Base-by-base conservation (phyloP, 228 moss, liverwort and hornwort genomes). In the Sphagnum magellanicum region DNA sequence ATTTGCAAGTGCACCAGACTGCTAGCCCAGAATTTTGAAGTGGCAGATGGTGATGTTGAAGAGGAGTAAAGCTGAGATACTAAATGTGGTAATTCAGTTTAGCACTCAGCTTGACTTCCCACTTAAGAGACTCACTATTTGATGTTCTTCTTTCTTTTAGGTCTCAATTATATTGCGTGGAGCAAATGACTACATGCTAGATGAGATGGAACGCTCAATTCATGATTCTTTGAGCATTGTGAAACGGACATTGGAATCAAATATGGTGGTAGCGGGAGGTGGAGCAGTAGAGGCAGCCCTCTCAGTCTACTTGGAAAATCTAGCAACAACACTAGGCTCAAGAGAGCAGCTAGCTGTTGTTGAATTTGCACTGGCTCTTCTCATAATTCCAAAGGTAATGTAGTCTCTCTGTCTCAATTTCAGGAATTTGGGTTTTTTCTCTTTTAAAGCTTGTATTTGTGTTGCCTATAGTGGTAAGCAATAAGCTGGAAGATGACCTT, bases 201-300 rank as follows among this genome's bases (percentile, higher is more conserved):
- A 92, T 72, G 91, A 96, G 80, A 91, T 90, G 96, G 91, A 96
- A 77, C 81, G 86, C 63, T 91, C 89, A 8, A 71, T 96, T 74
- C 93, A 91, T 64, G 89, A 92, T 71, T 89, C 91, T 52, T 76
- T 89, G 71, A 89, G 88, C 76, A 88, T 92, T 51, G 89, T 91
- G 32, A 96, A 96, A 77, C 79, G 91, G 51, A 86, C 91, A 46
- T 82, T 91, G 64, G 95, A 92, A 78, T 91, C 91, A 48, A 92
- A 89, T 64, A 67, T 83, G 75, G 85, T 91, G 72, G 88, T 91
- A 77, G 85, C 91, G n/a, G 87, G 93, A 68, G 91, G 96, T 74
- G 88, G 89, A n/a, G 90, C 87, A 65, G 90, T 90, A 50, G 93
- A 91, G 81, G 90, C 90, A 16, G 90, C 90, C 50, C 76, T 91